Evolutionary conservation across 2,329 filamentous ascomycete species (phyloP), one percentile per base, ranked within the genome.

Genomic region (Dichotomopilus funicola): DNA sequence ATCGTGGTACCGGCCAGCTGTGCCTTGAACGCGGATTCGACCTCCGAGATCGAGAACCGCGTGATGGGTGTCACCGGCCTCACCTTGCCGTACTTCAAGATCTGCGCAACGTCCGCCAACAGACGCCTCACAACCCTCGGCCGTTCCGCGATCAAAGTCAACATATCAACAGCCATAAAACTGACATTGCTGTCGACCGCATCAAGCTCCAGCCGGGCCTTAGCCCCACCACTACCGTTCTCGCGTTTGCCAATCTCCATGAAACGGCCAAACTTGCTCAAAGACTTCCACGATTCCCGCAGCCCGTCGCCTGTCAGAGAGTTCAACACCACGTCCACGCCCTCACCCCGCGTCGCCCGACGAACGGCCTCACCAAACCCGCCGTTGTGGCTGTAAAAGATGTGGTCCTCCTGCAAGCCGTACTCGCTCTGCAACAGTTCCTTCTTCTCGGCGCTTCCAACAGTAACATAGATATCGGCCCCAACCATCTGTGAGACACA

Each of bases 141-240:
- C 35, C 72, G 67, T 59, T 76, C 66, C 1, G 65, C 65, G n/a
- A 73, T 69, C 4, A 81, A 62, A 0, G 72, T 66, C 40, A 75
- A 71, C 48, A 78, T 65, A 54, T 79, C 75, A 0, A 78, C 70
- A 0, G 75, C 73, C 57, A 72, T 69, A 59, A 76, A 77, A 43
- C 72, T 75, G 27, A 71, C 71, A 58, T 78, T 78, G 59, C 67
- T 70, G 40, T 76, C 73, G 47, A 77, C 74, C n/a, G 73, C 72
- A n/a, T 69, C 62, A 71, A 81, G 75, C 44, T 79, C 75, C 0
- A 82, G 65, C 1, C 72, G 66, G 1, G 68, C 71, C 52, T 73
- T 75, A 53, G 65, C 19, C 19, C 19, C 19, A 27, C 19, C 19
- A 27, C 19, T 27, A 68, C 6, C 65, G 63, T 13, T 53, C 44